phyloP scores from a whole-genome alignment of 768 basidiomycete species.

The Hericium coralloides region DNA sequence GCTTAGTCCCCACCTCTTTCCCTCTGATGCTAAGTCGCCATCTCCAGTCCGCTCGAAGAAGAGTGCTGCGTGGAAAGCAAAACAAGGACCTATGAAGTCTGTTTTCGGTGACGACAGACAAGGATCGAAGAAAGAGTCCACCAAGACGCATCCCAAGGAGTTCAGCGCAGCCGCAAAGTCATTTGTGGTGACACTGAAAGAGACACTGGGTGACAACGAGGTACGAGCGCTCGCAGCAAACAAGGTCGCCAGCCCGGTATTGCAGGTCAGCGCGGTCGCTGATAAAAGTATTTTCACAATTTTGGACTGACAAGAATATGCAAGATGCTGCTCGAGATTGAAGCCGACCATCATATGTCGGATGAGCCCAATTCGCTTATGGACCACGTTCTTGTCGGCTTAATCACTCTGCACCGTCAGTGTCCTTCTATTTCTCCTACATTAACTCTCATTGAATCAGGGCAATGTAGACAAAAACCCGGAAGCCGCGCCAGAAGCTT shows the following conservation, averaged over 20 bases:
- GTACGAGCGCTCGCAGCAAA: conserved; percentile 67
- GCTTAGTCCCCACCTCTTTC: conserved; percentile 52
- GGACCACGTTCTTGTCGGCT: conserved; percentile 71
- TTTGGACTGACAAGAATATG: background rate
- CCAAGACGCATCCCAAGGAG: conserved; percentile 25
- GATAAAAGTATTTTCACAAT: conserved; percentile 3
- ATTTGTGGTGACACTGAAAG: conserved; percentile 44
- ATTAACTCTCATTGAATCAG: background rate
- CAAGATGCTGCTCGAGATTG: conserved; percentile 78
- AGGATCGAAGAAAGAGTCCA: conserved; percentile 16
- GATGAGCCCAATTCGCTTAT: conserved; percentile 63
- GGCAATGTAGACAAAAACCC: conserved; percentile 29
- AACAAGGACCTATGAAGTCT: conserved; percentile 74
- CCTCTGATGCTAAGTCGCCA: conserved; percentile 26
- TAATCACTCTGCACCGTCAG: conserved; percentile 60
- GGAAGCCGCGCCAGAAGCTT: conserved; percentile 34
- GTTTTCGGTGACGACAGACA: conserved; percentile 45
- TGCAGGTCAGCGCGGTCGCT: conserved; percentile 42
- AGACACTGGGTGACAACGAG: conserved; percentile 57
- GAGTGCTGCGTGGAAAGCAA: conserved; percentile 73
- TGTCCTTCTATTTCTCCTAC: conserved; percentile 9
- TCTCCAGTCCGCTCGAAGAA: conserved; percentile 71
- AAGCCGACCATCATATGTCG: conserved; percentile 55
- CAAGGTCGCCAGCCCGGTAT: conserved; percentile 67
- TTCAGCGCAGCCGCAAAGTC: conserved; percentile 37